phyloP scores from a whole-genome alignment of 2,329 filamentous ascomycete species.

The Diaporthe sp. region DNA sequence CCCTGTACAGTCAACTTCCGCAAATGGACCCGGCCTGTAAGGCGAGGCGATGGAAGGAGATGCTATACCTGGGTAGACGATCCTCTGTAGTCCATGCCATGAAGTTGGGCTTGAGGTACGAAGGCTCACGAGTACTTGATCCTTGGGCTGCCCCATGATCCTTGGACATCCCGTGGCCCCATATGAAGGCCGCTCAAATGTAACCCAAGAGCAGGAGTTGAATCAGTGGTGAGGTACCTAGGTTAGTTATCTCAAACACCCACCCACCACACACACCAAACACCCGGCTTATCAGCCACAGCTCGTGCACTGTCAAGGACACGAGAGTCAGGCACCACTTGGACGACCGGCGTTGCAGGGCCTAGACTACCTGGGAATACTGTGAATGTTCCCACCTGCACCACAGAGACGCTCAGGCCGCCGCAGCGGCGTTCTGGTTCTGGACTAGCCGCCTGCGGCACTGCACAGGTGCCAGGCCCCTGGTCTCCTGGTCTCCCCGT shows the following conservation, averaged over 20 bases:
- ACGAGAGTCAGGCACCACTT: conserved; percentile 16
- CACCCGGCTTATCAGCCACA: conserved; percentile 31
- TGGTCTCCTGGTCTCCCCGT: not conserved
- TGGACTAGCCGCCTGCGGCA: conserved; percentile 26
- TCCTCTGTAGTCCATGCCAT: too few species aligned
- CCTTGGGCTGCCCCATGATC: conserved; percentile 10
- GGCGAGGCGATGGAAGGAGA: not conserved
- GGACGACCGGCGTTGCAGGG: not conserved
- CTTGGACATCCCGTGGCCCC: conserved; percentile 22
- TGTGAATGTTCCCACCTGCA: too few species aligned
- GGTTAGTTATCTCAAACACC: conserved; percentile 15
- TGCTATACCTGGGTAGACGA: not conserved
- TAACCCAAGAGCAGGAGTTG: conserved; percentile 31
- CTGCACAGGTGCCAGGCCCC: not conserved
- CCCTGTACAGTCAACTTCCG: not conserved
- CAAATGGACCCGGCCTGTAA: not conserved
- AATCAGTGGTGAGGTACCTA: conserved; percentile 29
- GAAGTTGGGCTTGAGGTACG: not conserved
- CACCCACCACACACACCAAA: conserved; percentile 14
- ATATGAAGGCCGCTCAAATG: conserved; percentile 18
- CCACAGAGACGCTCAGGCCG: conserved; percentile 11
- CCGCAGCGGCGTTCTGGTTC: not conserved
- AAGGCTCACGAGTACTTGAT: conserved; percentile 1
- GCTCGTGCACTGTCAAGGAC: conserved; percentile 19
- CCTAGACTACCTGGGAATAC: not conserved